These are phyloP conservation scores for Pseudocercospora fijiensis DNA, from an alignment of 2,329 filamentous ascomycete species.

Conservation along the genomic window DNA sequence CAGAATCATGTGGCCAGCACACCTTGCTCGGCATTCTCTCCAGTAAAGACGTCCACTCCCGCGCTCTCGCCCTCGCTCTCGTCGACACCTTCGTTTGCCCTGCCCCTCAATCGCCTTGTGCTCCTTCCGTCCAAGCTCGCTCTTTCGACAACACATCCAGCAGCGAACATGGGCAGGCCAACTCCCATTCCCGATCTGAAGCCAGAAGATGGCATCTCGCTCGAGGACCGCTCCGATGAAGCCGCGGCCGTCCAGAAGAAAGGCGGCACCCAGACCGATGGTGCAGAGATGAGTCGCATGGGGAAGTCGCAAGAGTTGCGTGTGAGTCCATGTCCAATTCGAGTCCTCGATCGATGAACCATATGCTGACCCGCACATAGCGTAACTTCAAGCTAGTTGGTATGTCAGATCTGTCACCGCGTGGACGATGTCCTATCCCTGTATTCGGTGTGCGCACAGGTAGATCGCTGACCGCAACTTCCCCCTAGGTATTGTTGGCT, in stretches of 20 bases:
- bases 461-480: conserved; percentile 44
- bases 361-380: conserved; percentile 3
- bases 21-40: conserved; percentile 16
- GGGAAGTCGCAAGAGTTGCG: conserved; percentile 53
- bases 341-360: background rate
- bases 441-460: conserved; percentile 9
- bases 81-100: background rate
- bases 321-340: conserved; percentile 27
- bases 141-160: conserved; percentile 6
- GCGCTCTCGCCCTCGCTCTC: conserved; percentile 11
- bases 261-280: conserved; percentile 39
- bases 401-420: conserved; percentile 10
- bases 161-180: conserved; percentile 17
- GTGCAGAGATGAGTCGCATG: conserved; percentile 50
- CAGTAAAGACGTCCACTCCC: conserved; percentile 9
- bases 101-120: conserved; percentile 15
- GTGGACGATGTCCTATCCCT: conserved; percentile 1
- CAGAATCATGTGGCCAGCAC: conserved; percentile 14
- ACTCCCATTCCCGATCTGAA: conserved; percentile 23
- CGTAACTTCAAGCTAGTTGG: conserved; percentile 23
- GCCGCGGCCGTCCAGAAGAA: conserved; percentile 29
- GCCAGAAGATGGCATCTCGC: conserved; percentile 29
- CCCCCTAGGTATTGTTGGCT: conserved; percentile 52
- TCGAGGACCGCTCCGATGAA: conserved; percentile 27
- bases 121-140: conserved; percentile 8